Evolutionary conservation across 2,329 filamentous ascomycete species (phyloP), one percentile per base, ranked within the genome.

Genomic region (Didymellaceae sp.): DNA sequence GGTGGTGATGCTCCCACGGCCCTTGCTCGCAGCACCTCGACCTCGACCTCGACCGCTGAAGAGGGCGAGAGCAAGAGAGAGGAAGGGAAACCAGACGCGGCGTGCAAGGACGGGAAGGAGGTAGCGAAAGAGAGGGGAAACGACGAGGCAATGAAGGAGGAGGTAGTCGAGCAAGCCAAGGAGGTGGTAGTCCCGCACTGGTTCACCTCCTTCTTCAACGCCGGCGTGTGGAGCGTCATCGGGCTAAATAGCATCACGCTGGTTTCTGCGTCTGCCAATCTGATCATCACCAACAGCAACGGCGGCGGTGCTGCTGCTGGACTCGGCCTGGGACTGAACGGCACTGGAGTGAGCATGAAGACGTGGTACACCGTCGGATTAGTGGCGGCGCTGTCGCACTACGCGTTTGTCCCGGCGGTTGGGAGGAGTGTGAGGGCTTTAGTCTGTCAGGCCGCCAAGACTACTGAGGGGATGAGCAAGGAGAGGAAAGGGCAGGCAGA

Each of bases 141-240:
- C 14, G 10, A 22, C 7, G 26, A 14, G 6, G 18, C 2, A 5
- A 16, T 32, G 39, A n/a, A 34, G 22, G 6, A 35, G 11, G 17
- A 33, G 10, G 28, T 28, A 9, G 5, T 54, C 4, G 48, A 44
- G 22, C n/a, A 33, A 5, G 59, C 62, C 8, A 58, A 55, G 17
- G 43, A 65, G 30, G 17, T 49, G 5, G 49, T 54, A 0, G 30
- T 59, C 0, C 64, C 64, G 1, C 25, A 40, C 3, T 63, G 55
- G 57, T 66, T 65, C 38, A 44, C 52, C 1, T 50, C 41, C 4
- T 63, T 60, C 40, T 66, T 66, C 55, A 60, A 59, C 44, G 54
- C 37, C 5, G 64, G 46, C 3, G 42, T 65, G 0, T 48, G 24
- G 30, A 56, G 49, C 17, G 64, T 67, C 14, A 40, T 66, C 6